These are phyloP conservation scores for Colletotrichum sp. DNA, from an alignment of 2,329 filamentous ascomycete species.

Conservation along the genomic window DNA sequence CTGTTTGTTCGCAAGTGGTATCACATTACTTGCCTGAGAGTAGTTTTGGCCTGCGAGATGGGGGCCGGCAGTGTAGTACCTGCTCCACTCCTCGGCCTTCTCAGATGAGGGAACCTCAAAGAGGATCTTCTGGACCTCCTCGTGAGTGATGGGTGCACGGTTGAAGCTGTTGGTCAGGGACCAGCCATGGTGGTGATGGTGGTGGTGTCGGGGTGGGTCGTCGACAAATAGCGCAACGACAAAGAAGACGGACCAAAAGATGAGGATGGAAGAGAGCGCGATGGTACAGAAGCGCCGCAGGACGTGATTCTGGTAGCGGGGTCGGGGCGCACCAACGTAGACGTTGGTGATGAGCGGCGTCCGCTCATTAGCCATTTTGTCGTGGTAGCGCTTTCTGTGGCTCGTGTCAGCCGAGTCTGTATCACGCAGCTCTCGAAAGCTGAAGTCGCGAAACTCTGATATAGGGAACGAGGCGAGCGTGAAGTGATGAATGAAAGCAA, in stretches of 20 bases:
- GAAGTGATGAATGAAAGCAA: background rate
- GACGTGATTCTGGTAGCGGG: constrained; percentile 63
- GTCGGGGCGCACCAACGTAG: constrained; percentile 55
- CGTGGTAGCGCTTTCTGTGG: constrained; percentile 17
- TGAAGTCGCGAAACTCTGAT: background rate
- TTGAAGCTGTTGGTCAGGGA: constrained; percentile 30
- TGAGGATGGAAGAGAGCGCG: constrained; percentile 58
- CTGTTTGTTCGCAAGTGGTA: background rate
- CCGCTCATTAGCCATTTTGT: constrained; percentile 56
- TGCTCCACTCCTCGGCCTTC: constrained; percentile 73
- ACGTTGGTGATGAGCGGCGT: constrained; percentile 73
- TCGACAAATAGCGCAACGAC: constrained; percentile 47
- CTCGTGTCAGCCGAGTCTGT: background rate
- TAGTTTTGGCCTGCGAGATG: constrained; percentile 81
- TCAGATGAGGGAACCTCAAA: constrained; percentile 63
- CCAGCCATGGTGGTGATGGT: constrained; percentile 33
- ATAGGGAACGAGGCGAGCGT: background rate
- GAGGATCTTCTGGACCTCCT: constrained; percentile 61
- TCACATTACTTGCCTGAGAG: constrained; percentile 58
- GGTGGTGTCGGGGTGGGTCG: constrained; percentile 39
- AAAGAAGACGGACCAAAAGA: constrained; percentile 56
- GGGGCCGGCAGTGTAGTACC: constrained; percentile 77
- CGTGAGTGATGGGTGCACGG: constrained; percentile 39
- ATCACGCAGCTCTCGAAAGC: background rate
- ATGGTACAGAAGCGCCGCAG: constrained; percentile 72